Evolutionary conservation across 75 land plant genomes (phyloP).

Genomic region (Pinus albicaulis): DNA sequence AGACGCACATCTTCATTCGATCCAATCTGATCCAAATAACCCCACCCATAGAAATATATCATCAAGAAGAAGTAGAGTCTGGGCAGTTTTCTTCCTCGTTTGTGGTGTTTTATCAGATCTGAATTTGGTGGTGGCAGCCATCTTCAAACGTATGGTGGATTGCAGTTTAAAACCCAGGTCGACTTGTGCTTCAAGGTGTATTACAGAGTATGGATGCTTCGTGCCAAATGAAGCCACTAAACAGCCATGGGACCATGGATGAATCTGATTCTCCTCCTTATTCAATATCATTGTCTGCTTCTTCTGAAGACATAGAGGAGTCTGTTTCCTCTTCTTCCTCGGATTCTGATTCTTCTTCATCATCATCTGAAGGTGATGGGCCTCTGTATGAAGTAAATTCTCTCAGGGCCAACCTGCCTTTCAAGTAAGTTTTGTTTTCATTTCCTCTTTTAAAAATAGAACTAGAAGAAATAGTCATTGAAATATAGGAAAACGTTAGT

Average conservation of each 20-base stretch:
- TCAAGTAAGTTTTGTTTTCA: conserved; percentile 9
- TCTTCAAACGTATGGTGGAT: conserved; percentile 15
- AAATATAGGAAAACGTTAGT: too few species aligned
- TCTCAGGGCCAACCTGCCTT: conserved; percentile 25
- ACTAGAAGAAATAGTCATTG: too few species aligned
- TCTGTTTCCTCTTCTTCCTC: conserved; percentile 13
- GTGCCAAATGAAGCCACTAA: conserved; percentile 2
- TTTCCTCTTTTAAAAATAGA: not conserved
- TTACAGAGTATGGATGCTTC: conserved; percentile 12
- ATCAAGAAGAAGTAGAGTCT: too few species aligned
- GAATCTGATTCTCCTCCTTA: conserved; percentile 1
- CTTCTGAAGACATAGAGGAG: conserved; percentile 22
- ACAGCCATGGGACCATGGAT: conserved; percentile 15
- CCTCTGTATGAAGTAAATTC: conserved; percentile 29
- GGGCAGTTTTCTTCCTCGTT: too few species aligned
- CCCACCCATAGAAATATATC: not conserved
- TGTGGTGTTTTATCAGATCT: not conserved
- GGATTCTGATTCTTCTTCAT: conserved; percentile 9
- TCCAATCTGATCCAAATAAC: not conserved
- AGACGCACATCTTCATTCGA: too few species aligned
- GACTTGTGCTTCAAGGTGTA: not conserved
- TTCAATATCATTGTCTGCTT: conserved; percentile 8
- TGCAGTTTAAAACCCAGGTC: not conserved
- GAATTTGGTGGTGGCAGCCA: not conserved
- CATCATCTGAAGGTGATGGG: conserved; percentile 3